Evolutionary conservation across 257 asterid genomes (phyloP).

Genomic region (Forsythia viridissima): DNA sequence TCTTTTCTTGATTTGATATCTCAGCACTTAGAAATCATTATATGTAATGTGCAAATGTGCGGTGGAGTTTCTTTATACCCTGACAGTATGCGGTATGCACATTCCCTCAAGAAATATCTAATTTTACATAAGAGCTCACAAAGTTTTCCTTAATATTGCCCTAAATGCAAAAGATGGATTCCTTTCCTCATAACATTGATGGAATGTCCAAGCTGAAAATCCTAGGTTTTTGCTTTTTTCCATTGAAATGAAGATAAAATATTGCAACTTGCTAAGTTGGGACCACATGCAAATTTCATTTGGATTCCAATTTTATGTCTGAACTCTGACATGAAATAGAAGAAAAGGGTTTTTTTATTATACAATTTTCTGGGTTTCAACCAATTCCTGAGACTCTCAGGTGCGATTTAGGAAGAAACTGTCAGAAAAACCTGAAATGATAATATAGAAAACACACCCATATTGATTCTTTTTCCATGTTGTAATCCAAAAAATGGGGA

Average conservation of each 20-base stretch:
- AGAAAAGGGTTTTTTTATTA: neutral
- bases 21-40: neutral
- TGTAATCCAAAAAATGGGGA: neutral
- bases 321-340: neutral
- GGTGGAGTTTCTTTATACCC: constrained; percentile 1
- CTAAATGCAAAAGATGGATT: neutral
- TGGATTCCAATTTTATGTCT: neutral
- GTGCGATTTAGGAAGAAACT: neutral
- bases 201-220: neutral
- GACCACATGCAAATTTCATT: neutral
- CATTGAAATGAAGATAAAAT: neutral
- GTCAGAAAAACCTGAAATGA: neutral
- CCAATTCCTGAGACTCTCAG: neutral
- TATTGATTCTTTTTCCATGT: neutral
- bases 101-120: neutral
- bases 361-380: neutral
- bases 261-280: neutral
- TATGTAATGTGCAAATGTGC: neutral
- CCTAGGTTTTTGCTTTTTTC: neutral
- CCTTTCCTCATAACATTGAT: neutral
- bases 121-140: too few relatives aligned
- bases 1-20: neutral
- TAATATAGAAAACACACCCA: neutral
- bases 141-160: neutral
- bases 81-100: neutral